Percentiles rank a stretch among this genome's conserved stretches.
Conservation (phyloP, 495 filamentous ascomycete genomes). For the Lepraria neglecta region DNA sequence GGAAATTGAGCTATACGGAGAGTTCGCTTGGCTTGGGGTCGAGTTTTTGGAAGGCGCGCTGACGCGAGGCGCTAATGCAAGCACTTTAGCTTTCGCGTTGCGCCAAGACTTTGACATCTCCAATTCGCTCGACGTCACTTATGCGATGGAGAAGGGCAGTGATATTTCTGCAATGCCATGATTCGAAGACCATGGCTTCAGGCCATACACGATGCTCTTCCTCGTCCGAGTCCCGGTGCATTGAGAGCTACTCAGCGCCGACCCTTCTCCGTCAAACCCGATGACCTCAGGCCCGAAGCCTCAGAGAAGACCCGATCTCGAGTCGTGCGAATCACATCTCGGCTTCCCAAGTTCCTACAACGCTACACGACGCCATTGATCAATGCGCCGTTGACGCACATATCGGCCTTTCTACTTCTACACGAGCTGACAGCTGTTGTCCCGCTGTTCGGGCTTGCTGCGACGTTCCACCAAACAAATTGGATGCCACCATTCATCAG, state of each 20-base stretch:
- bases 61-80: conserved; percentile 29
- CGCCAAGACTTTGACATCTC: not conserved
- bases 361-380: conserved; percentile 61
- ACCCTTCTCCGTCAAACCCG: conserved; percentile 17
- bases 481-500: conserved; percentile 53
- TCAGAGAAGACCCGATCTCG: conserved; percentile 37
- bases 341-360: conserved; percentile 55
- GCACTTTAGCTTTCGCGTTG: conserved; percentile 18
- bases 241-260: not conserved
- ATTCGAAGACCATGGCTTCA: conserved; percentile 7
- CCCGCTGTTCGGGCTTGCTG: conserved; percentile 69
- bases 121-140: no score
- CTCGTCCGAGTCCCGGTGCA: not conserved
- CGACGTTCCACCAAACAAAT: conserved; percentile 65
- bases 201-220: not conserved
- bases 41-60: conserved; percentile 16
- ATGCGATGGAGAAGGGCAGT: no score
- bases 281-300: conserved; percentile 19
- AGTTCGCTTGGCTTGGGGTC: not conserved
- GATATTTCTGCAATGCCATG: not conserved
- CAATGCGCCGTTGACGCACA: conserved; percentile 70
- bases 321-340: conserved; percentile 53
- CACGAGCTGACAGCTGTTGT: conserved; percentile 87
- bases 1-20: not conserved
- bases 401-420: conserved; percentile 79